Conservation (phyloP, 495 filamentous ascomycete genomes). For the Lepraria neglecta region DNA sequence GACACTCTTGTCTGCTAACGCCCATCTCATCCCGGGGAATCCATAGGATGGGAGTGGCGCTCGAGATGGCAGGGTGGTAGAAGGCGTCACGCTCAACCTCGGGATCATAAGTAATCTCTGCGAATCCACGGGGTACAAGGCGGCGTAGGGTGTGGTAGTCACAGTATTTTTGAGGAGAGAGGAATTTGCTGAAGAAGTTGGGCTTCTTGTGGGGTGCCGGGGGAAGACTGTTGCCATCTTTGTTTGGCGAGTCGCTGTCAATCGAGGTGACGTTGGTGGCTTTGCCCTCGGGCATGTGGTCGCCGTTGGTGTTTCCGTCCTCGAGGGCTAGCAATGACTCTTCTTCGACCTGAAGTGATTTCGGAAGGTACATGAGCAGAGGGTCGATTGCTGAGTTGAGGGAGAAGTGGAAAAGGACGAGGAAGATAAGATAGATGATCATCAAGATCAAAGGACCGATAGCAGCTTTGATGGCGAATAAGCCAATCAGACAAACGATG, state of each 20-base stretch:
- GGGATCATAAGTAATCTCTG: conserved; percentile 47
- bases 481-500: conserved; percentile 80
- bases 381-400: conserved; percentile 75
- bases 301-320: conserved; percentile 33
- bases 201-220: conserved; percentile 42
- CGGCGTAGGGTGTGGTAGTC: conserved; percentile 67
- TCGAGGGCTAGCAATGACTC: conserved; percentile 53
- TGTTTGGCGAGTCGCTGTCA: conserved; percentile 27
- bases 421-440: conserved; percentile 74
- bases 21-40: conserved; percentile 72
- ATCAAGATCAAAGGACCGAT: conserved; percentile 77
- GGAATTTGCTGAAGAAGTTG: conserved; percentile 60
- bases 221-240: conserved; percentile 26
- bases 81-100: conserved; percentile 66
- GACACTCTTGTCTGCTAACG: conserved; percentile 69
- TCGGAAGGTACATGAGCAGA: conserved; percentile 74
- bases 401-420: conserved; percentile 72
- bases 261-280: conserved; percentile 26
- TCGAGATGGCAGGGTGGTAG: conserved; percentile 62
- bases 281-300: conserved; percentile 29
- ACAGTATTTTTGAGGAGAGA: conserved; percentile 70
- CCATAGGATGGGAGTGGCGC: conserved; percentile 68
- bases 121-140: conserved; percentile 56
- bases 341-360: conserved; percentile 57
- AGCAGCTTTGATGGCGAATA: conserved; percentile 66